Conservation (phyloP, 1,284 basidiomycete species). For the Cutaneotrichosporon spelunceum region DNA sequence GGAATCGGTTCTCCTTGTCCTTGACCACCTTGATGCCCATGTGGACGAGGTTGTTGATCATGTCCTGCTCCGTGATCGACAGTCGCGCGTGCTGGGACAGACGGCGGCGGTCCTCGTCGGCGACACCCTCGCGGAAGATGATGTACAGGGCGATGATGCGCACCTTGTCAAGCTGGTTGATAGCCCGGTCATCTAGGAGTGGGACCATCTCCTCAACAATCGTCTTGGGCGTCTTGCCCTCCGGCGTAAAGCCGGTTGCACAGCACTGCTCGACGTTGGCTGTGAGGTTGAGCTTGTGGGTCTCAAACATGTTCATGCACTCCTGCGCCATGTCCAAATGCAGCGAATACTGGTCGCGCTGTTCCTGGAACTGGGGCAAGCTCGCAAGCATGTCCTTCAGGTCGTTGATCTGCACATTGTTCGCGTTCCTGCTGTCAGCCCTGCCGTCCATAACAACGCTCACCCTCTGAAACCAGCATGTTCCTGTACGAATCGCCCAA, state of each 20-base stretch:
- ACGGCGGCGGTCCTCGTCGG: slow-evolving; percentile 90
- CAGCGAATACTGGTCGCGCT: slow-evolving; percentile 90
- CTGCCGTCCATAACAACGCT: slow-evolving; percentile 8
- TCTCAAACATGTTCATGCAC: slow-evolving; percentile 91
- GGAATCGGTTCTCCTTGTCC: slow-evolving; percentile 55
- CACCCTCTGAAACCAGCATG: slow-evolving; percentile 78
- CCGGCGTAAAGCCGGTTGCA: slow-evolving; percentile 80
- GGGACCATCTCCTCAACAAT: slow-evolving; percentile 99
- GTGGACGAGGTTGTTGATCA: slow-evolving; percentile 79
- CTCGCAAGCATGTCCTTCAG: slow-evolving; percentile 99
- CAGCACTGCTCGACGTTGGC: slow-evolving; percentile 95
- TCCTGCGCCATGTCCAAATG: slow-evolving; percentile 97
- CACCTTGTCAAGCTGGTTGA: slow-evolving; percentile 75
- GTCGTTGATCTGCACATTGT: slow-evolving; percentile 78
- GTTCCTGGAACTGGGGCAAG: slow-evolving; percentile 91
- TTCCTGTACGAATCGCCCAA: slow-evolving; percentile 88
- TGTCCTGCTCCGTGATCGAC: slow-evolving; percentile 84
- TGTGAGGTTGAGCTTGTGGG: slow-evolving; percentile 76
- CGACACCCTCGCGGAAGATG: slow-evolving; percentile 91
- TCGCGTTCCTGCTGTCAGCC: slow-evolving; percentile 48
- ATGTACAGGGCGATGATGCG: slow-evolving; percentile 96
- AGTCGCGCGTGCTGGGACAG: slow-evolving; percentile 96
- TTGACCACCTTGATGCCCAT: slow-evolving; percentile 77
- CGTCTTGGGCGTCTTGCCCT: slow-evolving; percentile 85
- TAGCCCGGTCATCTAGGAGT: slow-evolving; percentile 75